Evolutionary conservation across 1,139 yeast genomes (phyloP).

Genomic region (Candida frijolesensis): DNA sequence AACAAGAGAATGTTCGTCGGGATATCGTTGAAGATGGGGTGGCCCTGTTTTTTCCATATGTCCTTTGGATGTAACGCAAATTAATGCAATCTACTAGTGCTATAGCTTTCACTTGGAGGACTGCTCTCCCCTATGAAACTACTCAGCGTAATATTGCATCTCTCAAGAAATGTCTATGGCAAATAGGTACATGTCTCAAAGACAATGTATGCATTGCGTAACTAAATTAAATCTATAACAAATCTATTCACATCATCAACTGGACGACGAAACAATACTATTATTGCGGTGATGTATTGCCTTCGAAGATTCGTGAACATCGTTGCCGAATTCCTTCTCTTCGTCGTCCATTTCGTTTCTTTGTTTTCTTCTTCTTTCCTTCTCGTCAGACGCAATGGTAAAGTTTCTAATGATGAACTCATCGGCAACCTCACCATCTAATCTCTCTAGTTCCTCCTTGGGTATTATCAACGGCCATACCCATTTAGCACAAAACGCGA

Average conservation of each 20-base stretch:
- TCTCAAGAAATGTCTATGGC: too few species aligned
- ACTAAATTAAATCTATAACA: background rate
- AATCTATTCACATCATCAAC: background rate
- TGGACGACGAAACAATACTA: background rate
- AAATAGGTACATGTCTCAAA: too few species aligned
- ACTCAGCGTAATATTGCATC: too few species aligned
- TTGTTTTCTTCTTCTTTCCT: slow-evolving; percentile 12
- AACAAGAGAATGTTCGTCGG: background rate
- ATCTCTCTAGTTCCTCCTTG: slow-evolving; percentile 52
- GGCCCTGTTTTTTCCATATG: too few species aligned
- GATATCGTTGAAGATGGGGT: background rate
- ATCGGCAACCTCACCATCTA: slow-evolving; percentile 79
- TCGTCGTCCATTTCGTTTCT: slow-evolving; percentile 9
- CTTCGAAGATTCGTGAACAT: slow-evolving; percentile 7
- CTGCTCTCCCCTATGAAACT: too few species aligned
- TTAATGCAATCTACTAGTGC: too few species aligned
- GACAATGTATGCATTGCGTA: too few species aligned
- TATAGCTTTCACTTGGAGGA: too few species aligned
- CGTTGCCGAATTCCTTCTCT: slow-evolving; percentile 9
- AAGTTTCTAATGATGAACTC: slow-evolving; percentile 47
- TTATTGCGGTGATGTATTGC: background rate
- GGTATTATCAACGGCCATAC: slow-evolving; percentile 72
- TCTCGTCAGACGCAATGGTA: slow-evolving; percentile 21
- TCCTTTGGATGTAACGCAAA: too few species aligned
- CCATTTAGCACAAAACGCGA: slow-evolving; percentile 64